Conservation (phyloP, 345 rosid genomes). For the Melaleuca alternifolia region DNA sequence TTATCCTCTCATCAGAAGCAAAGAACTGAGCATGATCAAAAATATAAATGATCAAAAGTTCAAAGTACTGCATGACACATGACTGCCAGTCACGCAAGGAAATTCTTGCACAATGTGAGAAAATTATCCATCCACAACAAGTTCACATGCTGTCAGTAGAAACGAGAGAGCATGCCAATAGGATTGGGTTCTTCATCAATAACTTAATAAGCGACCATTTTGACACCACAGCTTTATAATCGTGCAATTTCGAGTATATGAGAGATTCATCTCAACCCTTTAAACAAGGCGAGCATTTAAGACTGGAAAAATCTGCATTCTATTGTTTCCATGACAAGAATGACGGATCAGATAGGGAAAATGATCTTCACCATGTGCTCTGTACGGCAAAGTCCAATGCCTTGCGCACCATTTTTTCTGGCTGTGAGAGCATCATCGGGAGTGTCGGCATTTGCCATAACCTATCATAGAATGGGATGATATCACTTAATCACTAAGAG, state of each 20-base stretch:
- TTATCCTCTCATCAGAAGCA: slow-evolving; percentile 85
- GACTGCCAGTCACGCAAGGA: background rate
- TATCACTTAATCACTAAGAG: background rate
- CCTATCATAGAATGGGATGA: slow-evolving; percentile 18
- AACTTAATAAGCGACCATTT: background rate
- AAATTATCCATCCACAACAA: background rate
- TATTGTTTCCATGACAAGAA: background rate
- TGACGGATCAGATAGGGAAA: background rate
- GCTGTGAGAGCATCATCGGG: slow-evolving; percentile 92
- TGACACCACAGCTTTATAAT: background rate
- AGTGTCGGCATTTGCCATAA: slow-evolving; percentile 98
- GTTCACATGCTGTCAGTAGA: background rate
- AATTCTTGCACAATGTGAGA: background rate
- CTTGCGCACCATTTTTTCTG: slow-evolving; percentile 91
- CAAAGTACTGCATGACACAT: background rate
- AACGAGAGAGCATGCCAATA: background rate
- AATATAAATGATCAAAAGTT: background rate
- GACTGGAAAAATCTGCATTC: background rate
- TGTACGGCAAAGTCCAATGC: slow-evolving; percentile 94
- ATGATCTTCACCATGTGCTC: slow-evolving; percentile 72
- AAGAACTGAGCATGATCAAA: slow-evolving; percentile 54
- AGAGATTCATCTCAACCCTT: background rate
- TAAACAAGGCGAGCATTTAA: background rate
- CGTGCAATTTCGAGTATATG: background rate
- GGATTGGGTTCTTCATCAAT: background rate